A percentile compares a stretch with the other conserved stretches of the same genome.
These are phyloP conservation scores for Oryza punctata DNA, from an alignment of 176 grass and related monocot species.

Conservation along the genomic window DNA sequence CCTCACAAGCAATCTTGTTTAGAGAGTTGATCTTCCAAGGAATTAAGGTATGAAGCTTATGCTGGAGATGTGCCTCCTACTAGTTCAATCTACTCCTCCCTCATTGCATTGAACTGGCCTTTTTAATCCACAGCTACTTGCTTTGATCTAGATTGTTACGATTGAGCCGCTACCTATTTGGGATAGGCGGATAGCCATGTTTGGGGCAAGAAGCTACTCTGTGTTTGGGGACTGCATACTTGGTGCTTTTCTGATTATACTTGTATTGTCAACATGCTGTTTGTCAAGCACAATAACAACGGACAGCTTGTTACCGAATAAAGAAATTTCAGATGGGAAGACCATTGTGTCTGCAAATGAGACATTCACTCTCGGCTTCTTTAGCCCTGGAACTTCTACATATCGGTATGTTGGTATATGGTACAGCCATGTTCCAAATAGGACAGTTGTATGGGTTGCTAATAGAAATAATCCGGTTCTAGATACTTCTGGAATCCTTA, in stretches of 20 bases:
- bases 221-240: not conserved
- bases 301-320: constrained; percentile 27
- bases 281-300: not conserved
- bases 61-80: not conserved
- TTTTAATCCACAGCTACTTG: too few relatives aligned
- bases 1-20: not conserved
- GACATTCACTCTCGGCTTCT: constrained; percentile 52
- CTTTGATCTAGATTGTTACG: too few relatives aligned
- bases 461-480: constrained; percentile 50
- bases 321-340: constrained; percentile 54
- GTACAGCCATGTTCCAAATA: not conserved
- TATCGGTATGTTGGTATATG: constrained; percentile 67
- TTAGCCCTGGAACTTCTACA: constrained; percentile 41
- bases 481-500: constrained; percentile 46
- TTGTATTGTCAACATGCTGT: constrained; percentile 28
- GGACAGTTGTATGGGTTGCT: constrained; percentile 55
- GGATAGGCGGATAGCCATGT: too few relatives aligned
- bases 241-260: constrained; percentile 30
- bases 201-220: too few relatives aligned
- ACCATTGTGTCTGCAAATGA: constrained; percentile 28
- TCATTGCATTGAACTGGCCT: not conserved
- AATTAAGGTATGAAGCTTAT: not conserved
- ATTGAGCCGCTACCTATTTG: too few relatives aligned
- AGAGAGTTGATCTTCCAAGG: not conserved
- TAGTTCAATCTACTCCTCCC: not conserved